Evolutionary conservation across 2,329 filamentous ascomycete species (phyloP), one percentile per base, ranked within the genome.

Genomic region (Monosporascus sp.): DNA sequence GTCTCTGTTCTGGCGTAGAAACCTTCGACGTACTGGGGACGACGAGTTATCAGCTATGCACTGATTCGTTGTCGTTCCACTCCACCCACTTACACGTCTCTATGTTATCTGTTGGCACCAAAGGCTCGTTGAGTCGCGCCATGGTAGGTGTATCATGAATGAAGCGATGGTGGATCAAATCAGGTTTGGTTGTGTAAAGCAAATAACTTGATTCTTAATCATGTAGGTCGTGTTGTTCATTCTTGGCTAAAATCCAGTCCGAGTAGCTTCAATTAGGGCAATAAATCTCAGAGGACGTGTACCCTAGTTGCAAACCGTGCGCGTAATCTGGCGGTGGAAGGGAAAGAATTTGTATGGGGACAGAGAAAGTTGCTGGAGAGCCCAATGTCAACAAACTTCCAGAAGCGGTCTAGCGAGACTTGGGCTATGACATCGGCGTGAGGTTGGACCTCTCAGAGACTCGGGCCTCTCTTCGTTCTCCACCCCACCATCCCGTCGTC

Each of bases 1-100:
- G 65, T 94, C 90, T 71, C 88, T 83, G 68, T 95, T 95, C 69
- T 94, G 90, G 52, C 90, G 83, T 64, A 92, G 76, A 66, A 92
- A 90, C 67, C 87, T 86, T 65, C 87, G 83, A 68, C 90, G 88
- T 55, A 93, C 88, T 92, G 63, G 31, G 50, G 48, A 22, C 44
- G 22, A 36, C 47, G 19, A n/a, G 37, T 56, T 24, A 58, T 48
- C 36, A 48, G 40, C 31, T 20, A 26, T 49, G 22, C n/a, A 26
- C 6, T 26, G 14, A 24, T 16, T 27, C 11, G 27, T 26, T 3
- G 17, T 46, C 2, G 8, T 31, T 9, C 20, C 9, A 22, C 49
- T 20, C 19, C 40, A 26, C 38, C 22, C 57, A 80, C 86, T 70
- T 77, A 90, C 88, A 76, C 67, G 81, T 84, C 68, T 92, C 88